A percentile compares a stretch with the other conserved stretches of the same genome.
Evolutionary conservation across 1,139 yeast genomes (phyloP).

Genomic region (Candida freyschussii): DNA sequence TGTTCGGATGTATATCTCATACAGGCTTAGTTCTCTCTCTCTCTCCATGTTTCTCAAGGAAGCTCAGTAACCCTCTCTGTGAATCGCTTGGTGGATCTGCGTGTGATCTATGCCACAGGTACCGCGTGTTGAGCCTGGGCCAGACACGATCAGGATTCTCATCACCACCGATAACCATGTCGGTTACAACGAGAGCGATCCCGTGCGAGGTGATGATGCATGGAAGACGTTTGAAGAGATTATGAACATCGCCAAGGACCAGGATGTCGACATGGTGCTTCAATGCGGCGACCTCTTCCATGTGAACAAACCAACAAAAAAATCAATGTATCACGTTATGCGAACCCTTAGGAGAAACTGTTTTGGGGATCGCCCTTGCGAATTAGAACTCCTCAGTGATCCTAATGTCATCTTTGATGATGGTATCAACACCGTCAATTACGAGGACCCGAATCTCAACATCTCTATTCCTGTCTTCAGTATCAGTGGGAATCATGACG

Average conservation of each 20-base stretch:
- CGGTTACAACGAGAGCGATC: conserved; percentile 87
- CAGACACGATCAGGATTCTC: conserved; percentile 67
- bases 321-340: conserved; percentile 81
- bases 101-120: conserved; percentile 41
- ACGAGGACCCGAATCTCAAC: conserved; percentile 86
- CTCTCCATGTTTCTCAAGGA: too few relatives aligned
- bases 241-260: conserved; percentile 58
- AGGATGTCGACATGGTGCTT: conserved; percentile 82
- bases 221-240: conserved; percentile 86
- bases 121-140: conserved; percentile 37
- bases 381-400: conserved; percentile 77
- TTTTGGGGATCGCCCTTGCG: conserved; percentile 85
- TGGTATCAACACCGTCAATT: conserved; percentile 68
- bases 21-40: too few relatives aligned
- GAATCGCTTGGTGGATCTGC: too few relatives aligned
- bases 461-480: conserved; percentile 91
- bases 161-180: conserved; percentile 96
- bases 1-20: too few relatives aligned
- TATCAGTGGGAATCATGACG: conserved; percentile 96
- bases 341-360: conserved; percentile 66
- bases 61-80: too few relatives aligned
- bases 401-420: conserved; percentile 57
- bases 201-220: conserved; percentile 86
- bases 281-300: conserved; percentile 96
- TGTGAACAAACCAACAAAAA: conserved; percentile 81